These are phyloP conservation scores for Boletus rubropictus DNA, from an alignment of 768 basidiomycete genomes.

Conservation along the genomic window DNA sequence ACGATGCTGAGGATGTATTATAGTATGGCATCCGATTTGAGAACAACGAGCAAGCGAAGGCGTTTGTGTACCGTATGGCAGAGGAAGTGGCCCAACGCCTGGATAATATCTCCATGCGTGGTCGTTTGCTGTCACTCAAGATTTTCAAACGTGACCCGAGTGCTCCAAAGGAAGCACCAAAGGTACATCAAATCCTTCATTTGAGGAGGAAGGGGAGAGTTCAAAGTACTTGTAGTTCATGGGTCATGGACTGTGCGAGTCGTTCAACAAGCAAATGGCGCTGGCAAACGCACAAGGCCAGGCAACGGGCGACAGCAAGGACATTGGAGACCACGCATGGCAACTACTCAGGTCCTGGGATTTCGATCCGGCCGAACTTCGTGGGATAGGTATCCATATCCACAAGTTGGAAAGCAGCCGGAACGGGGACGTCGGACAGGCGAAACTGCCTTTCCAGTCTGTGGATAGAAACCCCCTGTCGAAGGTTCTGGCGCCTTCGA, in stretches of 20 bases:
- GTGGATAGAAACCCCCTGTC: constrained; percentile 3
- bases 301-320: constrained; percentile 65
- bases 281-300: constrained; percentile 55
- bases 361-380: constrained; percentile 80
- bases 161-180: constrained; percentile 86
- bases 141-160: constrained; percentile 81
- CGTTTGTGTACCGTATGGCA: constrained; percentile 72
- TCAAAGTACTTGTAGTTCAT: constrained; percentile 54
- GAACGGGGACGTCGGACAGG: constrained; percentile 47
- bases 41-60: constrained; percentile 71
- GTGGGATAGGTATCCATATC: constrained; percentile 88
- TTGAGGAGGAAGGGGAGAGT: background rate
- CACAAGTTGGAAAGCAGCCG: constrained; percentile 69
- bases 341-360: constrained; percentile 63
- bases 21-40: constrained; percentile 96
- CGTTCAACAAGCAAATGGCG: constrained; percentile 68
- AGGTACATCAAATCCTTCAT: constrained; percentile 44
- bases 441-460: constrained; percentile 51
- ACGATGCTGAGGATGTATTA: constrained; percentile 1
- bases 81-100: constrained; percentile 71
- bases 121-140: constrained; percentile 76
- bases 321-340: constrained; percentile 76
- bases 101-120: constrained; percentile 60
- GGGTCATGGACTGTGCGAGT: constrained; percentile 83
- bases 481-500: constrained; percentile 1